Evolutionary conservation across 2,329 filamentous ascomycete genomes (phyloP).

Genomic region (Graphiopsis chlorocephala): DNA sequence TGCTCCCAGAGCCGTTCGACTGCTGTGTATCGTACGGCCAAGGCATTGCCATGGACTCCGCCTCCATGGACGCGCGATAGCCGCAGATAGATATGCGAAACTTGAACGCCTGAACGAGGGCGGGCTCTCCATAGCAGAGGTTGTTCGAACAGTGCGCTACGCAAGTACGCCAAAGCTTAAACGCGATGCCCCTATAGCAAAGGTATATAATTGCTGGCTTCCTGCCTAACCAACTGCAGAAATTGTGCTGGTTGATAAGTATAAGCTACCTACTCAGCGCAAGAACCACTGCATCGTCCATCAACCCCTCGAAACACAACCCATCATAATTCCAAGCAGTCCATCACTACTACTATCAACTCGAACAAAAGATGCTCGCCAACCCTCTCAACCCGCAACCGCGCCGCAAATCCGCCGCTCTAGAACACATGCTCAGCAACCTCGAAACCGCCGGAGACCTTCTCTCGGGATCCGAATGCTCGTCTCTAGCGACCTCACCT

Average conservation of each 20-base stretch:
- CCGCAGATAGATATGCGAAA: neutral
- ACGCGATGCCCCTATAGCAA: no score
- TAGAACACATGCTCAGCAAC: neutral
- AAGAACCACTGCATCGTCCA: no score
- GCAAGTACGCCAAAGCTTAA: neutral
- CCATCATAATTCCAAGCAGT: neutral
- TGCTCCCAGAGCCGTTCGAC: neutral
- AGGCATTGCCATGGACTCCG: neutral
- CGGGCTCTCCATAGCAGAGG: no score
- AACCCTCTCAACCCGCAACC: neutral
- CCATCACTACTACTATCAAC: no score
- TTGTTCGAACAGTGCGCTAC: neutral
- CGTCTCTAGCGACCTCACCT: neutral
- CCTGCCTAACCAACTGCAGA: no score
- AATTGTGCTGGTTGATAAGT: no score
- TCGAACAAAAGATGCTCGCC: neutral
- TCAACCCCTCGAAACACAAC: no score
- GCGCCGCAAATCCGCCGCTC: neutral
- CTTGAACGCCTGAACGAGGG: no score
- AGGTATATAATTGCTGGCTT: neutral
- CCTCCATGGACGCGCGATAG: neutral
- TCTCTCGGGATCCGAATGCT: constrained; percentile 4
- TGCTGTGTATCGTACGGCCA: neutral
- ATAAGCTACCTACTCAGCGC: no score
- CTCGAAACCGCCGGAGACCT: neutral